These are phyloP conservation scores for Fusarium equiseti DNA, from an alignment of 2,329 filamentous ascomycete species.

Conservation along the genomic window DNA sequence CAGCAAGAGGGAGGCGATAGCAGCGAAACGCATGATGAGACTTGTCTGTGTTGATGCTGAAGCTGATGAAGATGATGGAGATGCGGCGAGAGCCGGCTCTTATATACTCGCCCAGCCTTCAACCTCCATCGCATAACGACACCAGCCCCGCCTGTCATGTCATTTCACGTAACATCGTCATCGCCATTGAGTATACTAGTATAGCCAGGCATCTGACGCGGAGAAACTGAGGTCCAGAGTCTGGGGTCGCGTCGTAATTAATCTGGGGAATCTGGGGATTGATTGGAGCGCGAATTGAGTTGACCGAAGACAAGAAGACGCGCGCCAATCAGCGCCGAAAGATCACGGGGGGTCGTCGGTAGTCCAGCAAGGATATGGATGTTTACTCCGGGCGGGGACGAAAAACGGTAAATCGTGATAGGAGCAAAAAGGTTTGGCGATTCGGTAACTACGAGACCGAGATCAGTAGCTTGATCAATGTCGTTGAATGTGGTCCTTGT, in stretches of 20 bases:
- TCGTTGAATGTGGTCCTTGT: not conserved
- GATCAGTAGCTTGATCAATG: constrained; percentile 24
- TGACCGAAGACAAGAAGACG: constrained; percentile 2
- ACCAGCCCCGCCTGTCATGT: constrained; percentile 14
- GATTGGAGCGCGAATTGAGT: constrained; percentile 34
- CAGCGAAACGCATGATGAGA: constrained; percentile 34
- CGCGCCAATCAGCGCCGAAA: constrained; percentile 28
- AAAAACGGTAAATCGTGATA: constrained; percentile 18
- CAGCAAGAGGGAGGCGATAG: constrained; percentile 27
- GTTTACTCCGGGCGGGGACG: constrained; percentile 19
- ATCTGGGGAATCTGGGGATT: constrained; percentile 32
- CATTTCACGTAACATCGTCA: constrained; percentile 3
- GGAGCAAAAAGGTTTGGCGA: constrained; percentile 19
- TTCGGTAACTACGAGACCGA: constrained; percentile 17
- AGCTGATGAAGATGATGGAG: not conserved
- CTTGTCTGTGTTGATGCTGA: constrained; percentile 13
- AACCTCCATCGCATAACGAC: not conserved
- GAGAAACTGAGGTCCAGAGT: constrained; percentile 27
- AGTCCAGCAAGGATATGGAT: constrained; percentile 19
- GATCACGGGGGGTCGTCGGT: constrained; percentile 2
- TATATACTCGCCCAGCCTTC: constrained; percentile 17
- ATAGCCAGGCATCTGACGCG: constrained; percentile 10
- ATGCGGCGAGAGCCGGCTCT: not conserved
- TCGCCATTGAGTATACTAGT: not conserved
- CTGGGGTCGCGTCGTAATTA: constrained; percentile 15